phyloP scores from a whole-genome alignment of 2,329 filamentous ascomycete species.

The Cercospora beticola region DNA sequence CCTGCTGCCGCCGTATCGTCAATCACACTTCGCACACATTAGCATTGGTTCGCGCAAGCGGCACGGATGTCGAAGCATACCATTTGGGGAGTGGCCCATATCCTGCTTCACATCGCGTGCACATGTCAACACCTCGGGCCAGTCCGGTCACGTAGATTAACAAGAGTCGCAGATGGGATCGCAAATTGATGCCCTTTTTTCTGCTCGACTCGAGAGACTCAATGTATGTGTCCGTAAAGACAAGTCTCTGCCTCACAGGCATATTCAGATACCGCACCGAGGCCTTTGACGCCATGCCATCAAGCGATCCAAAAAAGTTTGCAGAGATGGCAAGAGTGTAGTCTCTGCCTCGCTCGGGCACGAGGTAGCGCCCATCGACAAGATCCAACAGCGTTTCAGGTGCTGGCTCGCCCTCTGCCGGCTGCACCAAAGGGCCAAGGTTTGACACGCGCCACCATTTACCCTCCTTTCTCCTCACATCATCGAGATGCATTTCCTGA shows the following conservation, averaged over 20 bases:
- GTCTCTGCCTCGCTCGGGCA: constrained; percentile 1
- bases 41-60: background rate
- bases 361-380: background rate
- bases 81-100: constrained; percentile 4
- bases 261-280: constrained; percentile 7
- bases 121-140: background rate
- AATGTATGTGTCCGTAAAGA: background rate
- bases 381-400: background rate
- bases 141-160: background rate
- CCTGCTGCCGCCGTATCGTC: background rate
- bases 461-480: constrained; percentile 2
- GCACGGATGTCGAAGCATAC: background rate
- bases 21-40: background rate
- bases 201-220: background rate
- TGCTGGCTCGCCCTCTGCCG: background rate
- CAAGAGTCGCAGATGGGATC: background rate
- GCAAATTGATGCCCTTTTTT: background rate
- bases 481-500: background rate
- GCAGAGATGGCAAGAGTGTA: constrained; percentile 1
- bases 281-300: background rate
- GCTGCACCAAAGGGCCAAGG: background rate
- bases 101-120: background rate
- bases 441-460: background rate
- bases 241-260: background rate
- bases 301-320: background rate